Percentiles rank a stretch among this genome's conserved stretches.
These are phyloP conservation scores for Xenoacremonium recifei DNA, from an alignment of 2,329 filamentous ascomycete species.

Conservation along the genomic window DNA sequence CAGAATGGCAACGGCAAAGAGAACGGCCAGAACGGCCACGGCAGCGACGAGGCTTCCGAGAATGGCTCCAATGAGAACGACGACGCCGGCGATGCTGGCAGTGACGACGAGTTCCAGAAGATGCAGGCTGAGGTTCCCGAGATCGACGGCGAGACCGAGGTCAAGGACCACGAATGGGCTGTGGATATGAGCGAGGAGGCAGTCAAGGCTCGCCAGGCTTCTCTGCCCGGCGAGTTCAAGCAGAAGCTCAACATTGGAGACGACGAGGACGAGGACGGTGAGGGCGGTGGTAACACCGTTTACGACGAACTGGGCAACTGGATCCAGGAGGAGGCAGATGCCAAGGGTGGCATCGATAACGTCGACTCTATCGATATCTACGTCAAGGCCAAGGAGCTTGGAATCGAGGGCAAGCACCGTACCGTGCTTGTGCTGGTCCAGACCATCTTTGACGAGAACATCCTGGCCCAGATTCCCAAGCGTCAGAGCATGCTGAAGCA, in stretches of 20 bases:
- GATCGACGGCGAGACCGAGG: slow-evolving; percentile 52
- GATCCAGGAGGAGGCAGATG: slow-evolving; percentile 73
- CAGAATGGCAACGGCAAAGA: slow-evolving; percentile 63
- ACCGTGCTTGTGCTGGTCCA: slow-evolving; percentile 89
- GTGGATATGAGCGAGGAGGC: slow-evolving; percentile 96
- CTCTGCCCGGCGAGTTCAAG: slow-evolving; percentile 93
- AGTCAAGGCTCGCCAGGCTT: slow-evolving; percentile 88
- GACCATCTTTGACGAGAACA: slow-evolving; percentile 89
- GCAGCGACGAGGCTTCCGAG: slow-evolving; percentile 56
- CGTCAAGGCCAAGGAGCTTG: slow-evolving; percentile 93
- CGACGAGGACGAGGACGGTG: slow-evolving; percentile 78
- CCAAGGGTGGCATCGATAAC: slow-evolving; percentile 71
- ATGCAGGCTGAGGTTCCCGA: slow-evolving; percentile 63
- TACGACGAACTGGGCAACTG: slow-evolving; percentile 94
- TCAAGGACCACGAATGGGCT: slow-evolving; percentile 89
- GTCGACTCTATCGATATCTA: slow-evolving; percentile 90
- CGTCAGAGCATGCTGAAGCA: slow-evolving; percentile 88
- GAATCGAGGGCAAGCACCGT: slow-evolving; percentile 92
- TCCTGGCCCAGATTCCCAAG: slow-evolving; percentile 80
- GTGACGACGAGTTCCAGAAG: slow-evolving; percentile 89
- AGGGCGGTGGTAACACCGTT: slow-evolving; percentile 68
- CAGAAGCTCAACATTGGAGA: slow-evolving; percentile 81
- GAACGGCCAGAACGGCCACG: slow-evolving; percentile 54
- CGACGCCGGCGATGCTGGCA: slow-evolving; percentile 65
- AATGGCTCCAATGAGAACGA: slow-evolving; percentile 50